Evolutionary conservation across 1,284 basidiomycete genomes (phyloP).

Genomic region (Farysia itapuensis): DNA sequence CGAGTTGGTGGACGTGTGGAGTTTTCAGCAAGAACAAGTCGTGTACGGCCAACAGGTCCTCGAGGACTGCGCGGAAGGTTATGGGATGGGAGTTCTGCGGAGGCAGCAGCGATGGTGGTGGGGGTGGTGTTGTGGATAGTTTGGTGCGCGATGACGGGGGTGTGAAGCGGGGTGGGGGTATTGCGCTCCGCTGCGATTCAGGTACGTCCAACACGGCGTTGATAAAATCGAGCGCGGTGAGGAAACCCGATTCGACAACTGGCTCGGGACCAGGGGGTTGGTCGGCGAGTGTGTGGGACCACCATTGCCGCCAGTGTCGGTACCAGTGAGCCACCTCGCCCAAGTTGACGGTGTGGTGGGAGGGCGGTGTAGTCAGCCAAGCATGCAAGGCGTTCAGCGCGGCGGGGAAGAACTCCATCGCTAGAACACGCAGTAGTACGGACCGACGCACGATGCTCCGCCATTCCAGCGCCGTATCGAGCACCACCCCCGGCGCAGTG

Average conservation of each 20-base stretch:
- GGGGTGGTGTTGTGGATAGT: conserved; percentile 3
- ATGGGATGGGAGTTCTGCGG: conserved; percentile 17
- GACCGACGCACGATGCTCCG: conserved; percentile 67
- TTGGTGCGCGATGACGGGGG: neutral
- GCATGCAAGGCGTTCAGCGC: conserved; percentile 88
- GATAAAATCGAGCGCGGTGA: conserved; percentile 83
- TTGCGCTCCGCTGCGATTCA: neutral
- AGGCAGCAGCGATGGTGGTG: conserved; percentile 4
- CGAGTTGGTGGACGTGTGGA: conserved; percentile 75
- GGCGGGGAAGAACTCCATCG: conserved; percentile 90
- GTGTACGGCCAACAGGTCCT: conserved; percentile 77
- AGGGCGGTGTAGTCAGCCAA: no score
- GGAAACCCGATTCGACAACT: conserved; percentile 76
- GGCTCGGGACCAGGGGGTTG: no score
- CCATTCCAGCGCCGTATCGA: conserved; percentile 81
- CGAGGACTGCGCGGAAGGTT: conserved; percentile 85
- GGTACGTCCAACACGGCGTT: conserved; percentile 79
- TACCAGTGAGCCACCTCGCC: conserved; percentile 90
- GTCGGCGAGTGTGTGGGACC: no score
- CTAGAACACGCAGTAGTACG: conserved; percentile 59
- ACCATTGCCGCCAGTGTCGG: conserved; percentile 73
- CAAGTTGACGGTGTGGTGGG: conserved; percentile 76
- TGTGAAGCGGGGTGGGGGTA: conserved; percentile 67
- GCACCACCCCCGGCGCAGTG: conserved; percentile 68
- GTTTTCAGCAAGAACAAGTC: conserved; percentile 86